Evolutionary conservation across 2,329 filamentous ascomycete genomes (phyloP).

Genomic region (Lachnellula arida): DNA sequence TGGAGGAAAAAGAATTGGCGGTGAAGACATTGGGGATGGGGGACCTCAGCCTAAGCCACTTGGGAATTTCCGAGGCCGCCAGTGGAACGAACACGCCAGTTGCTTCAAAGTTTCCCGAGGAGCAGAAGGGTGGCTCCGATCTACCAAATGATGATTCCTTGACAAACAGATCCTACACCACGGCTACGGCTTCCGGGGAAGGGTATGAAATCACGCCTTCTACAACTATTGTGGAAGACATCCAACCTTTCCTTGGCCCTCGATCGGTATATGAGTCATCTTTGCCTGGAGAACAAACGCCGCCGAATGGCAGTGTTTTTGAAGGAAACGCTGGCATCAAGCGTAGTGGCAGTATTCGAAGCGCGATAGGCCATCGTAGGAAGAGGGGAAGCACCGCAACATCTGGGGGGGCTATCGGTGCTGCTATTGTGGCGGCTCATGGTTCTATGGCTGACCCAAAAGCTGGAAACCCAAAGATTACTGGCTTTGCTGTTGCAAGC

Average conservation of each 20-base stretch:
- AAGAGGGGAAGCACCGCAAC: slow-evolving; percentile 80
- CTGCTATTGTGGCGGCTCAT: slow-evolving; percentile 66
- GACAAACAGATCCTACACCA: neutral
- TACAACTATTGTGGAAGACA: slow-evolving; percentile 22
- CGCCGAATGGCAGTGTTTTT: slow-evolving; percentile 59
- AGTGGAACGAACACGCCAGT: slow-evolving; percentile 52
- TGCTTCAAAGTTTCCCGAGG: slow-evolving; percentile 49
- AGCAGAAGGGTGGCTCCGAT: slow-evolving; percentile 23
- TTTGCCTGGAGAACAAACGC: slow-evolving; percentile 55
- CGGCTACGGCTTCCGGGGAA: slow-evolving; percentile 11
- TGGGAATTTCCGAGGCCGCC: slow-evolving; percentile 68
- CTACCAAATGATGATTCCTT: slow-evolving; percentile 22
- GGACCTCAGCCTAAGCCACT: slow-evolving; percentile 81
- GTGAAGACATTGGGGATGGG: slow-evolving; percentile 86
- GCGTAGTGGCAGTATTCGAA: slow-evolving; percentile 63
- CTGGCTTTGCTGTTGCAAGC: slow-evolving; percentile 92
- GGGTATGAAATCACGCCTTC: slow-evolving; percentile 18
- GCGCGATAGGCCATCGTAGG: slow-evolving; percentile 54
- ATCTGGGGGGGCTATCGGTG: slow-evolving; percentile 55
- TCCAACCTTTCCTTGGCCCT: slow-evolving; percentile 31
- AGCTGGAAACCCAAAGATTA: slow-evolving; percentile 65
- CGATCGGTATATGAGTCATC: slow-evolving; percentile 48
- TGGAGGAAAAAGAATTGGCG: slow-evolving; percentile 63
- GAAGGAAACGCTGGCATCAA: slow-evolving; percentile 51
- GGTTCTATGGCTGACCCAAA: slow-evolving; percentile 62